Conservation (phyloP, 441 rosid species). For the Kokia cookei region DNA sequence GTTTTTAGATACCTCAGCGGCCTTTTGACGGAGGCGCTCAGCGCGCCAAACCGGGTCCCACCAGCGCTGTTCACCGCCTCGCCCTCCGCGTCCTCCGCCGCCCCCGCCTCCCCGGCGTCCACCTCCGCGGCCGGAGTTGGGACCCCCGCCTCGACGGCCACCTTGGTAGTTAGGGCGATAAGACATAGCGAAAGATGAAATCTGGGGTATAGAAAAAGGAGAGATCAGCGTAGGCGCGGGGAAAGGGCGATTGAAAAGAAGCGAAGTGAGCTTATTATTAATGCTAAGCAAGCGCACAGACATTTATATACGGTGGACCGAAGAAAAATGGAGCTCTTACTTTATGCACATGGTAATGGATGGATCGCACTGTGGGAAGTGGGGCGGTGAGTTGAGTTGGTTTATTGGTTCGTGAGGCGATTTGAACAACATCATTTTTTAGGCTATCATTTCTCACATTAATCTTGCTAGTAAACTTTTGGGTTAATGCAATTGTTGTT, state of each 20-base stretch:
- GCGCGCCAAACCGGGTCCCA: constrained; percentile 99
- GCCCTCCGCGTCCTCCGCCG: constrained; percentile 36
- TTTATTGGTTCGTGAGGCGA: background rate
- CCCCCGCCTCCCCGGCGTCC: constrained; percentile 37
- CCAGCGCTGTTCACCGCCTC: constrained; percentile 96
- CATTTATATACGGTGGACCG: background rate
- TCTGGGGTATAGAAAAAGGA: constrained; percentile 13
- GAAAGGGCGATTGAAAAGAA: background rate
- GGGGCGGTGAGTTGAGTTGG: background rate
- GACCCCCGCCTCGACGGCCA: constrained; percentile 62
- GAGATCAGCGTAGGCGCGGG: background rate
- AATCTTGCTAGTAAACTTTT: background rate
- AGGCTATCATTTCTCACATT: background rate
- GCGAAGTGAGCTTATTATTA: background rate
- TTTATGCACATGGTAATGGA: background rate
- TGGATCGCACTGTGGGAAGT: background rate
- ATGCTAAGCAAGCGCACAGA: constrained; percentile 11
- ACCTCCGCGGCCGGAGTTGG: constrained; percentile 19
- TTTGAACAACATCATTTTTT: background rate
- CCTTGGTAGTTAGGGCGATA: constrained; percentile 73
- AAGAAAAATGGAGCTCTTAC: background rate
- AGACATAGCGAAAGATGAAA: constrained; percentile 47
- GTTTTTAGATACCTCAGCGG: constrained; percentile 52
- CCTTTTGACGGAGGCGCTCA: constrained; percentile 74
- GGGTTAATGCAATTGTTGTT: too few species aligned